phyloP scores from a whole-genome alignment of 768 basidiomycete genomes.

The Lanmaoa rubissima region DNA sequence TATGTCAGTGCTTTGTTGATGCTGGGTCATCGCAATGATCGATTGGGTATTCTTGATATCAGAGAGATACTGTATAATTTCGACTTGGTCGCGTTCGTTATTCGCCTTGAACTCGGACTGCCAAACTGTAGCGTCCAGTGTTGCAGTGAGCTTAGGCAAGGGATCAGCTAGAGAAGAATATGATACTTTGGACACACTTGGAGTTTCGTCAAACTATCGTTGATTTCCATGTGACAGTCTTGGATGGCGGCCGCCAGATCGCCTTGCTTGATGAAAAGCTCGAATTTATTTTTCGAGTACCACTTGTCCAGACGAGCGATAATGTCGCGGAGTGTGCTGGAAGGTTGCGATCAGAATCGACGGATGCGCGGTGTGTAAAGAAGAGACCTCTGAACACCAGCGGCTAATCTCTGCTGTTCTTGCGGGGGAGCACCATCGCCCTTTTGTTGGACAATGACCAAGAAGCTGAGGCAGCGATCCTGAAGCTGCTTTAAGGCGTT shows the following conservation, averaged over 20 bases:
- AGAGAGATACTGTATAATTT: constrained; percentile 43
- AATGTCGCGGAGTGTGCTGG: constrained; percentile 36
- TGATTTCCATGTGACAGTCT: constrained; percentile 43
- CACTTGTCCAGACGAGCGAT: constrained; percentile 43
- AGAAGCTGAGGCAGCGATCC: constrained; percentile 45
- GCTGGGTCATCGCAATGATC: constrained; percentile 33
- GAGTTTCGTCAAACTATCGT: constrained; percentile 47
- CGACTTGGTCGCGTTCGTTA: constrained; percentile 40
- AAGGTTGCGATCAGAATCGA: constrained; percentile 5
- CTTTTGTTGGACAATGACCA: constrained; percentile 38
- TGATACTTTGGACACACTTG: constrained; percentile 34
- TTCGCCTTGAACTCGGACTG: constrained; percentile 42
- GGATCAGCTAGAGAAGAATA: constrained; percentile 7
- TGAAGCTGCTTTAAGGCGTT: constrained; percentile 43
- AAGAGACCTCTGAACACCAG: constrained; percentile 33
- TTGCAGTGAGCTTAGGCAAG: constrained; percentile 40
- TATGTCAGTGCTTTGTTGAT: constrained; percentile 36
- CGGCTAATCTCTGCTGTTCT: constrained; percentile 33
- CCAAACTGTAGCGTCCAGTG: constrained; percentile 48
- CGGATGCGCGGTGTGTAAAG: background rate
- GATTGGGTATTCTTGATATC: constrained; percentile 42
- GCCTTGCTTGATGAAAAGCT: constrained; percentile 45
- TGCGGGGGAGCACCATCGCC: constrained; percentile 27
- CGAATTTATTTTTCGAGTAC: constrained; percentile 38
- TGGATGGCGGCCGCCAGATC: constrained; percentile 45